phyloP scores from a whole-genome alignment of 495 filamentous ascomycete genomes.

The Xylaria scruposa region DNA sequence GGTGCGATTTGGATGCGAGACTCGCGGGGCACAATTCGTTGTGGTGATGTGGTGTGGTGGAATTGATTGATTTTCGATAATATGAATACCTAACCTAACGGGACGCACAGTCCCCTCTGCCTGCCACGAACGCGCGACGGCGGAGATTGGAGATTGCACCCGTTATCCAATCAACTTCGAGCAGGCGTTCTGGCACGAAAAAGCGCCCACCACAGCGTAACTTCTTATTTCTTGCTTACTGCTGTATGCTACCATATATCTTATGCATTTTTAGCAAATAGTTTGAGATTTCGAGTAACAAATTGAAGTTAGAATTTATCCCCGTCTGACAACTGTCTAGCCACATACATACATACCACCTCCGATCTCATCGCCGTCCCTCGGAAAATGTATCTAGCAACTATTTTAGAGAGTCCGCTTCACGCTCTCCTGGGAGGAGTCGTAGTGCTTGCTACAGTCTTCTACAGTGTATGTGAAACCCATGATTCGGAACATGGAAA shows the following conservation, averaged over 20 bases:
- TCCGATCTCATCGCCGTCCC: neutral
- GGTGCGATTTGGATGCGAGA: neutral
- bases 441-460: constrained; percentile 9
- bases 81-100: neutral
- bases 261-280: no score
- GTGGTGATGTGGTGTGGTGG: neutral
- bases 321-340: no score
- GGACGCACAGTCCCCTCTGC: neutral
- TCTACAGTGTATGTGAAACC: constrained; percentile 22
- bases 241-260: no score
- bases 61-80: neutral
- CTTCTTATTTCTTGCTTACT: no score
- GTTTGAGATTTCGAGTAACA: no score
- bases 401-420: constrained; percentile 10
- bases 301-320: neutral
- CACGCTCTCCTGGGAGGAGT: constrained; percentile 14
- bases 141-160: constrained; percentile 2
- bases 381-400: constrained; percentile 3
- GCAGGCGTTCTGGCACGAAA: neutral
- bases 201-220: neutral
- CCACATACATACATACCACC: no score
- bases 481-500: neutral
- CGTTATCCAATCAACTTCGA: constrained; percentile 10
- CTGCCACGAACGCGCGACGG: constrained; percentile 6
- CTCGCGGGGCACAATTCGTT: neutral